Base-by-base conservation (phyloP, 2,329 filamentous ascomycete species). In the Neonectria hederae region DNA sequence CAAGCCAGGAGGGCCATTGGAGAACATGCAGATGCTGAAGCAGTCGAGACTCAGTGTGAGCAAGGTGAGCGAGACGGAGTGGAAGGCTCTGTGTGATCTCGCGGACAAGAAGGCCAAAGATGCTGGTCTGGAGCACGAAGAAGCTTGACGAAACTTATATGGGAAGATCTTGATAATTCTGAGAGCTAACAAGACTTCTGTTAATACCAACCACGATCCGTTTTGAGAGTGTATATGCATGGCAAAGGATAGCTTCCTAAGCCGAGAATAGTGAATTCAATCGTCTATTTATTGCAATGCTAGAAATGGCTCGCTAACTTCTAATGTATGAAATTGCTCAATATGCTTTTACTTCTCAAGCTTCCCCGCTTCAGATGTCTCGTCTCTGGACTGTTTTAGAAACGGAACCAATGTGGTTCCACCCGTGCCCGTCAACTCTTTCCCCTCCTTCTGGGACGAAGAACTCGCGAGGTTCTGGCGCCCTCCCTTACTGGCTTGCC, bases 401-500 rank as follows among this genome's bases (percentile, higher is more conserved):
- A 98, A 98, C 0, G 94, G 93, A 62, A 97, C 91, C 56, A 98
- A 79, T 0, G 90, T 89, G 0, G 95, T 97, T 0, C 95, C 95
- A 2, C 94, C 94, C 0, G 94, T 97, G 0, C 95, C 95, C 1
- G 90, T 90, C 45, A 97, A 81, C 67, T 91, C 80, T 21, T 77
- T 72, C 19, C 75, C 76, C 1, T 71, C 70, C 54, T 75, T 77
- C 19, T 69, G 65, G 13, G 80, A 78, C 14, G 82, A 84, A 0
- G 81, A 81, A 26, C 81, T 84, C 0, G 83, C 81, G 56, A 86
- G 70, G 62, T 85, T 85, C 63, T 76, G 75, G 7, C 69, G 72
- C 2, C 70, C 66, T 0, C 69, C 65, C 24, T 67, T 72, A 30
- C 53, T 49, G 1, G 68, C 59, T 62, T 83, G 79, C 57, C 79